phyloP scores from a whole-genome alignment of 2,329 filamentous ascomycete genomes.

The Chrysosphaeria jannelii region DNA sequence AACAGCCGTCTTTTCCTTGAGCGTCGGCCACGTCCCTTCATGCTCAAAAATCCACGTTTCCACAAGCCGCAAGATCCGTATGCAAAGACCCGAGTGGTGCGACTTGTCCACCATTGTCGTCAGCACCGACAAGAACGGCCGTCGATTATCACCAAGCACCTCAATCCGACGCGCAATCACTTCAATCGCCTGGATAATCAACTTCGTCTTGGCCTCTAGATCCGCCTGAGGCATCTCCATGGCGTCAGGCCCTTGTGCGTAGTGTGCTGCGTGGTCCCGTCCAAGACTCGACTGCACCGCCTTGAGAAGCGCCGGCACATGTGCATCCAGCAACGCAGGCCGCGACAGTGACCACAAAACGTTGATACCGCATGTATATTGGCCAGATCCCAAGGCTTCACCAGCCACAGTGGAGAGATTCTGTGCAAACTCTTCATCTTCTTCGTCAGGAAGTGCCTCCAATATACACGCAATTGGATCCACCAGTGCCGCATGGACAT shows the following conservation, averaged over 20 bases:
- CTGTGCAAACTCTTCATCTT: slow-evolving; percentile 52
- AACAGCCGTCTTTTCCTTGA: slow-evolving; percentile 97
- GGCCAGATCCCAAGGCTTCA: slow-evolving; percentile 53
- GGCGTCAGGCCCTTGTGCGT: slow-evolving; percentile 26
- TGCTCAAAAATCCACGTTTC: slow-evolving; percentile 91
- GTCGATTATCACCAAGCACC: slow-evolving; percentile 60
- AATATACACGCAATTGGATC: slow-evolving; percentile 68
- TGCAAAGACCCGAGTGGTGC: slow-evolving; percentile 56
- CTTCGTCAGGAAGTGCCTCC: slow-evolving; percentile 59
- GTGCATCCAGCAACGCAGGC: slow-evolving; percentile 64
- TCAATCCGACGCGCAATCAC: slow-evolving; percentile 81
- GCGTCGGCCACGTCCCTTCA: slow-evolving; percentile 78
- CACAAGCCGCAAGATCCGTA: slow-evolving; percentile 80
- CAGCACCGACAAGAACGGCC: slow-evolving; percentile 83
- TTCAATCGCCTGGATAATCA: slow-evolving; percentile 90
- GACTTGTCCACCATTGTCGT: slow-evolving; percentile 91
- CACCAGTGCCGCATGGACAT: no score
- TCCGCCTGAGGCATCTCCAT: slow-evolving; percentile 40
- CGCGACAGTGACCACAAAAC: slow-evolving; percentile 79
- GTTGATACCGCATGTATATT: slow-evolving; percentile 72
- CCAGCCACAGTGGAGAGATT: slow-evolving; percentile 67
- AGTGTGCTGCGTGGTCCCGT: slow-evolving; percentile 69
- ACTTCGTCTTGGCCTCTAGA: slow-evolving; percentile 57
- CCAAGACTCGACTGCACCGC: slow-evolving; percentile 75
- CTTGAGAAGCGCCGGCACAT: slow-evolving; percentile 74